phyloP scores from a whole-genome alignment of 2,329 filamentous ascomycete genomes.

The Cytospora piceicola region DNA sequence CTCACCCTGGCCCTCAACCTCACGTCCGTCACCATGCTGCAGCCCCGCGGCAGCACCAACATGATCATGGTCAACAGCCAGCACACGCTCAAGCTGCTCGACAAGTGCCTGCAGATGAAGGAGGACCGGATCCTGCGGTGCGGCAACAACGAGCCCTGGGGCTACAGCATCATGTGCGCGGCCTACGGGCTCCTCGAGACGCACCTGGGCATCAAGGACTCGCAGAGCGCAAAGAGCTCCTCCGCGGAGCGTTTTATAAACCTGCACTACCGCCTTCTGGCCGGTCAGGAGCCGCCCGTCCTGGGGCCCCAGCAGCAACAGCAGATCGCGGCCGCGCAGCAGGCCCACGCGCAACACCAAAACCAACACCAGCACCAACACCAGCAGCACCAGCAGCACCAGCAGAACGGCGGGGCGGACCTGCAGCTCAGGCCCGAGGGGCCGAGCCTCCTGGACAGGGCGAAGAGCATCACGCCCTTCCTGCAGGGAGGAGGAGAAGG shows the following conservation, averaged over 20 bases:
- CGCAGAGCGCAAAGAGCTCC: conserved; percentile 60
- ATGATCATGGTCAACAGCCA: conserved; percentile 66
- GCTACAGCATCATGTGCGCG: conserved; percentile 66
- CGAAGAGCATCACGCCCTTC: conserved; percentile 29
- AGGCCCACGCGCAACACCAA: conserved; percentile 16
- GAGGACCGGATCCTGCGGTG: conserved; percentile 64
- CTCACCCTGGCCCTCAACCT: conserved; percentile 64
- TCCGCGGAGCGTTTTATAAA: conserved; percentile 63
- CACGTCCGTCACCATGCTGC: conserved; percentile 63
- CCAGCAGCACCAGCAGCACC: conserved; percentile 19
- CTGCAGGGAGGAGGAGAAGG: conserved; percentile 16
- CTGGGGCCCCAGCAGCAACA: conserved; percentile 39
- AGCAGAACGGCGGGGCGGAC: conserved; percentile 13
- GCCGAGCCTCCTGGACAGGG: conserved; percentile 28
- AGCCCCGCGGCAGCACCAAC: conserved; percentile 60
- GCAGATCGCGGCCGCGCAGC: conserved; percentile 34
- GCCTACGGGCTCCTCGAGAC: conserved; percentile 62
- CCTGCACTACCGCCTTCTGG: conserved; percentile 60
- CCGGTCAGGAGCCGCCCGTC: conserved; percentile 54
- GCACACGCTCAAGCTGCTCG: conserved; percentile 63
- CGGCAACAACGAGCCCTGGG: conserved; percentile 67
- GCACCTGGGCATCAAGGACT: conserved; percentile 60
- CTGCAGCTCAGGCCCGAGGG: conserved; percentile 21
- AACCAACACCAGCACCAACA: conserved; percentile 21
- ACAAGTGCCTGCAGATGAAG: conserved; percentile 64